phyloP scores from a whole-genome alignment of 176 grass and related monocot species.

The Pharus latifolius region DNA sequence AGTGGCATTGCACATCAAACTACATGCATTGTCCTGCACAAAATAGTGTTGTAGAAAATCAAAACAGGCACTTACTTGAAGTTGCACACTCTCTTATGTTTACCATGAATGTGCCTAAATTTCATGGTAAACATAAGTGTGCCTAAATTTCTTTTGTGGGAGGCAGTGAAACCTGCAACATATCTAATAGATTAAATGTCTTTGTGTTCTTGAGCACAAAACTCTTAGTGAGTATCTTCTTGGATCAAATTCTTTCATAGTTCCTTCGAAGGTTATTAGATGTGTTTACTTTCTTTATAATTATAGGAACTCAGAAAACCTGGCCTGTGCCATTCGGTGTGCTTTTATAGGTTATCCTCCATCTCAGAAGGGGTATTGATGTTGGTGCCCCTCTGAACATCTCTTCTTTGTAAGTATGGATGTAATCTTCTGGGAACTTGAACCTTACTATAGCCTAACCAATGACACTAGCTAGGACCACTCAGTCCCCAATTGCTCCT shows the following conservation, averaged over 20 bases:
- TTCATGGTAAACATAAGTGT: too few relatives aligned
- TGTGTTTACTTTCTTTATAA: background rate
- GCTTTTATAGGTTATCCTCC: background rate
- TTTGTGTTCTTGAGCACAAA: background rate
- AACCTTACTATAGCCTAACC: background rate
- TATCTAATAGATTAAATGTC: background rate
- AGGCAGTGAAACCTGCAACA: background rate
- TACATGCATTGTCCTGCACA: background rate
- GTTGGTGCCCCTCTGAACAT: background rate
- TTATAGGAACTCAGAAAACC: background rate
- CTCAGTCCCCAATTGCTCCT: background rate
- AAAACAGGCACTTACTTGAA: background rate
- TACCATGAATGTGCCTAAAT: background rate
- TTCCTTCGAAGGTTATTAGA: background rate
- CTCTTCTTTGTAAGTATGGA: background rate
- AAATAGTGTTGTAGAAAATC: background rate
- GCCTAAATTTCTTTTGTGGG: background rate
- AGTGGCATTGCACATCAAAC: background rate
- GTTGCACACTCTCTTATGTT: background rate
- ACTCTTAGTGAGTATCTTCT: background rate
- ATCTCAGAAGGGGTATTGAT: background rate
- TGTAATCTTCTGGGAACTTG: background rate
- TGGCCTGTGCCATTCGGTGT: background rate
- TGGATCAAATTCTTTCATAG: background rate
- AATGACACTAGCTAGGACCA: background rate